Evolutionary conservation across 331 rosid species (phyloP).

Genomic region (Saraca asoca): DNA sequence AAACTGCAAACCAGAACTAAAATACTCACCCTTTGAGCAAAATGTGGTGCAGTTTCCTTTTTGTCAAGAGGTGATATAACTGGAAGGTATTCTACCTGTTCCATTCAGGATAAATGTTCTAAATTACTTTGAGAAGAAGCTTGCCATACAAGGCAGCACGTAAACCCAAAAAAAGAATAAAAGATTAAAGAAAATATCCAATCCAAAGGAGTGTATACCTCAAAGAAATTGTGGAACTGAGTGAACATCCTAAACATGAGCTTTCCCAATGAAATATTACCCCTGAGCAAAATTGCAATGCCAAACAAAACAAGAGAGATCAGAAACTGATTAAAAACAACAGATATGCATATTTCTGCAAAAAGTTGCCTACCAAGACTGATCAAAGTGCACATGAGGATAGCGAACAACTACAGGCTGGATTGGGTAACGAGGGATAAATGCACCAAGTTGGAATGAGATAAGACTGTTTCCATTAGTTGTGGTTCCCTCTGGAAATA

Average conservation of each 20-base stretch:
- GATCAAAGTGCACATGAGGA: conserved; percentile 97
- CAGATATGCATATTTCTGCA: conserved; percentile 30
- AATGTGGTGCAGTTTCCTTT: conserved; percentile 66
- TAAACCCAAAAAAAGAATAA: conserved; percentile 10
- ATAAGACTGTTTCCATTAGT: conserved; percentile 86
- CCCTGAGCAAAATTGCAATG: conserved; percentile 56
- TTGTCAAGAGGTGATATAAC: conserved; percentile 57
- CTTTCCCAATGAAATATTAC: conserved; percentile 71
- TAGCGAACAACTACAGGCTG: conserved; percentile 90
- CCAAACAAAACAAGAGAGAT: conserved; percentile 30
- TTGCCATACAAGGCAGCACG: conserved; percentile 3
- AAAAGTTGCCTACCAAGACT: conserved; percentile 74
- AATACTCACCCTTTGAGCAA: conserved; percentile 70
- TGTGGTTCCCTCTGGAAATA: conserved; percentile 99
- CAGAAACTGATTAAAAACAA: conserved; percentile 33
- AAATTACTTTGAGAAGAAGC: conserved; percentile 27
- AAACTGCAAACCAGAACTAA: conserved; percentile 18
- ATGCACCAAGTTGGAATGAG: conserved; percentile 97
- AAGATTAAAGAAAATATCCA: neutral
- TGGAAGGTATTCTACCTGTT: conserved; percentile 88
- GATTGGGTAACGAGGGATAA: conserved; percentile 77
- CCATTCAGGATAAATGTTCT: conserved; percentile 27
- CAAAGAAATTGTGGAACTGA: conserved; percentile 93
- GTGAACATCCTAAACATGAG: conserved; percentile 96
- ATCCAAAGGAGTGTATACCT: conserved; percentile 53